A percentile compares a stretch with the other conserved stretches of the same genome.
Evolutionary conservation across 2,329 filamentous ascomycete genomes (phyloP).

Genomic region (Zymoseptoria pseudotritici): DNA sequence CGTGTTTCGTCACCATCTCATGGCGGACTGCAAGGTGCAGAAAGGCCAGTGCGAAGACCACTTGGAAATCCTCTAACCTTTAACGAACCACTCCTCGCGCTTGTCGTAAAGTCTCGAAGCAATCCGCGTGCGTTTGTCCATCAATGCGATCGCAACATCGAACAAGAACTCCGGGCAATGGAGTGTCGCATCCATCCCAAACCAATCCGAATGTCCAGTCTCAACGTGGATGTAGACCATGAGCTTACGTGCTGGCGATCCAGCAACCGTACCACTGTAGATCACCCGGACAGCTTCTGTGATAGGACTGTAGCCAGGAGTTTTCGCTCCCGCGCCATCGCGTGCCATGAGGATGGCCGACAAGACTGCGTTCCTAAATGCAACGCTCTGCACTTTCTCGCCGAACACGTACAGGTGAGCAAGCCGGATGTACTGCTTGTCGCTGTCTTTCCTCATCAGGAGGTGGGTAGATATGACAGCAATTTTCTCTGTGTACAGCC

Average conservation of each 20-base stretch:
- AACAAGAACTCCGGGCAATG: constrained; percentile 15
- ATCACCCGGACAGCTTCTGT: constrained; percentile 15
- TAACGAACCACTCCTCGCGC: too few species aligned
- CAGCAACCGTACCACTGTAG: constrained; percentile 12
- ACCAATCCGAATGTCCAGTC: constrained; percentile 17
- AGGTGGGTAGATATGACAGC: neutral
- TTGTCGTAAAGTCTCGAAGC: too few species aligned
- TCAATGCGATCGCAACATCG: constrained; percentile 13
- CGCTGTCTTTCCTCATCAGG: neutral
- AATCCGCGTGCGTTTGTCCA: too few species aligned
- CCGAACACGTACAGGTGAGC: constrained; percentile 5
- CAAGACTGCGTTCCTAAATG: constrained; percentile 5
- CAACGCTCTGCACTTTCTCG: constrained; percentile 9
- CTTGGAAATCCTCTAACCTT: too few species aligned
- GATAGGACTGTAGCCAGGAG: constrained; percentile 10
- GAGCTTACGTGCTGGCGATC: constrained; percentile 12
- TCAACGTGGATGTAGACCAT: constrained; percentile 17
- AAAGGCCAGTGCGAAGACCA: too few species aligned
- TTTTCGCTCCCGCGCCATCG: constrained; percentile 4
- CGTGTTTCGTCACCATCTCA: too few species aligned
- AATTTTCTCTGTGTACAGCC: constrained; percentile 8
- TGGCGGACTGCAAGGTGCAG: too few species aligned
- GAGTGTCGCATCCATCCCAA: constrained; percentile 10
- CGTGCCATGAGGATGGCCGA: neutral
- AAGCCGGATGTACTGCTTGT: neutral